Evolutionary conservation across 169 alveolate genomes (phyloP).

Genomic region (Eimeria falciformis): DNA sequence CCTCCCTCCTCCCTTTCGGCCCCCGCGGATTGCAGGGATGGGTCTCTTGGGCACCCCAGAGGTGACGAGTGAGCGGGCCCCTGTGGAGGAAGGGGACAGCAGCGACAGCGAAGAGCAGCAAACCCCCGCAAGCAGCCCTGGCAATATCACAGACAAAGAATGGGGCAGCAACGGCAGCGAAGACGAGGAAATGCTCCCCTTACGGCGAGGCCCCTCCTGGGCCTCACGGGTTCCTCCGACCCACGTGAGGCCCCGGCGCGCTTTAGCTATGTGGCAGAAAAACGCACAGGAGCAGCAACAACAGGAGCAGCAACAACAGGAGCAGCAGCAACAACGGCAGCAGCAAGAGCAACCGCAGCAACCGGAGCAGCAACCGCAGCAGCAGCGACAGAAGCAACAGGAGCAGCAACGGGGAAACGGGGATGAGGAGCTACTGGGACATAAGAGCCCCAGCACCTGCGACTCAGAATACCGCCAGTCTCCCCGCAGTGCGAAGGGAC

Average conservation of each 20-base stretch:
- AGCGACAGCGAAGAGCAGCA: background rate
- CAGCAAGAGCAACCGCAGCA: background rate
- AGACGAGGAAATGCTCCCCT: constrained; percentile 30
- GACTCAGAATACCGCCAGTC: background rate
- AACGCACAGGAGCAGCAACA: background rate
- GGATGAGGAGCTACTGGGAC: background rate
- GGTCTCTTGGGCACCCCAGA: constrained; percentile 59
- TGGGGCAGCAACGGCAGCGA: constrained; percentile 44
- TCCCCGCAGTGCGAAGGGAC: background rate
- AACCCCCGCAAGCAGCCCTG: no score
- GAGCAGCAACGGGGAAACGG: background rate
- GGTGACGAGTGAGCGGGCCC: constrained; percentile 9
- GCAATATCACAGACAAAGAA: no score
- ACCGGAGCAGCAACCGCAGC: constrained; percentile 1
- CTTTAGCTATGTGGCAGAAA: constrained; percentile 33
- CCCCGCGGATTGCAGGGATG: constrained; percentile 4
- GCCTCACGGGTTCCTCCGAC: constrained; percentile 20
- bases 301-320: background rate
- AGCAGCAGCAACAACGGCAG: background rate
- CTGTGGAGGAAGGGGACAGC: background rate
- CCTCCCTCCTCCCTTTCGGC: background rate
- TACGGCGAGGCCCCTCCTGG: constrained; percentile 47
- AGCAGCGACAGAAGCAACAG: constrained; percentile 10
- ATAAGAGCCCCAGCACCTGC: background rate
- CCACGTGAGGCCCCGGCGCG: constrained; percentile 10